Base-by-base conservation (phyloP, 1,139 yeast species). In the Blastobotrys apis region DNA sequence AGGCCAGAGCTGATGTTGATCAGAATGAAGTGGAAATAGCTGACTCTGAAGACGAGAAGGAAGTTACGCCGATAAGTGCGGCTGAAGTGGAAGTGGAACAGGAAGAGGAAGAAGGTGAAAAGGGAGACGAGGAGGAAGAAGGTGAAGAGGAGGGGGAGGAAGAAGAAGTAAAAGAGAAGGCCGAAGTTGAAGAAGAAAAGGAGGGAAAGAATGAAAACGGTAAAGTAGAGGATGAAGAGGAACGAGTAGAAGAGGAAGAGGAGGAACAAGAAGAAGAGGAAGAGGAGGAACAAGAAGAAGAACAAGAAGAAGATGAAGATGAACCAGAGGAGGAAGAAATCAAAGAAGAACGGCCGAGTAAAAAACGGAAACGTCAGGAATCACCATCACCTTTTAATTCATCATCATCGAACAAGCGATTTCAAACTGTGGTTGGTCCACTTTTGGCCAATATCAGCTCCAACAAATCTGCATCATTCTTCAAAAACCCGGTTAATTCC, bases 381-480 rank as follows among this genome's bases (percentile, higher is more conserved):
- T 48, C 59, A 1, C 55, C 58, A 3, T 50, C 56, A 5, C 46
- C 49, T 4, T 51, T 58, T 9, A 47, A 54, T 6, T 45, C 57
- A 13, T 40, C 51, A 12, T 37, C 53, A 0, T 21, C 36, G 6
- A 52, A 47, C 37, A 49, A 53, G 27, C 51, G 59, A 42, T 65
- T 66, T 51, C 66, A 62, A 41, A 50, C 57, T 6, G 51, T 63
- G 22, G 65, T 63, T 12, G 57, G 57, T 21, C 84, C 82, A 38
- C 68, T 84, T 23, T 65, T 84, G 41, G 73, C 77, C 19, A 79
- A 81, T 49, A 78, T 84, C 12, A 75, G 81, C 41, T 81, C 86
- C 1, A 84, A 83, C 62, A 68, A 86, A 45, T 82, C 77, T 53
- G 84, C 94, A 0, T 81, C 90, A 0, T 82, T 86, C 45, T 84